Evolutionary conservation across 495 filamentous ascomycete genomes (phyloP), one percentile per base, ranked within the genome.

Genomic region (Penicillium ochrochloron): DNA sequence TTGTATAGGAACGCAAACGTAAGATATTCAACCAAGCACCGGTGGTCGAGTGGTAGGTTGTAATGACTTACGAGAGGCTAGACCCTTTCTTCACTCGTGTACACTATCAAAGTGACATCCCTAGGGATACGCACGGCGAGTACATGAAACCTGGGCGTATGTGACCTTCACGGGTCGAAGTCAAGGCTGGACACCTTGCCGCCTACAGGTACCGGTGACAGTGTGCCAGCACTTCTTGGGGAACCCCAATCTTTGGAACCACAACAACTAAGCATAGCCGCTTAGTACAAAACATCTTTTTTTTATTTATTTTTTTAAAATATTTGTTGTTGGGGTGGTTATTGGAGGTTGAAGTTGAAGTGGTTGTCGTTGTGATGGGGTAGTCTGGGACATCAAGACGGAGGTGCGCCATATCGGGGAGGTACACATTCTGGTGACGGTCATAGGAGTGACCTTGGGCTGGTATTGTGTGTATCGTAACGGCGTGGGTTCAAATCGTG

Each of bases 41-140:
- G 42, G 42, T 21, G 42, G 42, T 46, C 42, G n/a, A 46, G 42
- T 46, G 42, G 42, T 8, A 6, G 39, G n/a, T 3, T 46, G 2
- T n/a, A 3, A 4, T 2, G 12, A 5, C 19, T 15, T 19, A 15
- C 42, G 19, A 46, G 42, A 46, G 42, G n/a, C 42, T 2, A 2
- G 42, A 46, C 42, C n/a, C 42, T 46, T 15, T 46, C 42, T 15
- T 15, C 17, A 46, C n/a, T 46, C 42, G 42, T 46, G 42, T 46
- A 46, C 42, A 0, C 21, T 46, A n/a, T n/a, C n/a, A 21, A 46
- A 46, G 39, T 42, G 39, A 5, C 10, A 6, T 19, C 3, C n/a
- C n/a, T n/a, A 19, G 42, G 42, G 42, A 19, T 10, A 1, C 3
- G 3, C 19, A 21, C 5, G n/a, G 6, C 6, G 42, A 21, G n/a